Percentiles rank a stretch among this genome's conserved stretches.
phyloP scores from a whole-genome alignment of 1,284 basidiomycete species.

The Nidula niveotomentosa region DNA sequence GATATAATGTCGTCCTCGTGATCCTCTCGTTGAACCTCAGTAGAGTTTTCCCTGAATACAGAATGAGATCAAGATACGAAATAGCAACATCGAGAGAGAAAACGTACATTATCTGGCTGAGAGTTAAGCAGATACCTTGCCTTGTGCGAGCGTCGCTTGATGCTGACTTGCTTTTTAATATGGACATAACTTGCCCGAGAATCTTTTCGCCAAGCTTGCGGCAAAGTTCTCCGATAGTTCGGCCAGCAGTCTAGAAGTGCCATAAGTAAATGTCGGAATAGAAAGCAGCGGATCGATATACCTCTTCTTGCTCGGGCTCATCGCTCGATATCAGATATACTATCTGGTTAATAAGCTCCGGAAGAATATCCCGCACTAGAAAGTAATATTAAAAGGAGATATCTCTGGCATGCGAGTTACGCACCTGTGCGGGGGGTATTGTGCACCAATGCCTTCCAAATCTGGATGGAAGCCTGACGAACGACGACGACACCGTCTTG shows the following conservation, averaged over 20 bases:
- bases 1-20: conserved; percentile 91
- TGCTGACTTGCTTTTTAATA: conserved; percentile 69
- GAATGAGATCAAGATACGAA: conserved; percentile 2
- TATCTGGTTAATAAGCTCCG: conserved; percentile 80
- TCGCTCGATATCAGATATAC: conserved; percentile 77
- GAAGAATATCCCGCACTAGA: conserved; percentile 92
- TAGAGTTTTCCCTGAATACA: conserved; percentile 71
- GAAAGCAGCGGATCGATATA: conserved; percentile 25
- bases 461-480: conserved; percentile 90
- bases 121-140: conserved; percentile 86
- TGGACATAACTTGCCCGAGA: conserved; percentile 81
- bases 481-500: conserved; percentile 94
- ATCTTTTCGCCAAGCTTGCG: conserved; percentile 97
- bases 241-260: conserved; percentile 68
- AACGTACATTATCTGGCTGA: conserved; percentile 86
- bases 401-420: conserved; percentile 5
- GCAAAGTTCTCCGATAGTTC: conserved; percentile 87
- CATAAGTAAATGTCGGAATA: background rate
- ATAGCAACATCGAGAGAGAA: background rate
- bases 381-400: background rate
- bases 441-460: conserved; percentile 98
- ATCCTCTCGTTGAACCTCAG: conserved; percentile 84
- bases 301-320: conserved; percentile 91
- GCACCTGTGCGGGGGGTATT: conserved; percentile 84
- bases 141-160: conserved; percentile 78